phyloP scores from a whole-genome alignment of 78 protist species.

The Isochrysis galbana region DNA sequence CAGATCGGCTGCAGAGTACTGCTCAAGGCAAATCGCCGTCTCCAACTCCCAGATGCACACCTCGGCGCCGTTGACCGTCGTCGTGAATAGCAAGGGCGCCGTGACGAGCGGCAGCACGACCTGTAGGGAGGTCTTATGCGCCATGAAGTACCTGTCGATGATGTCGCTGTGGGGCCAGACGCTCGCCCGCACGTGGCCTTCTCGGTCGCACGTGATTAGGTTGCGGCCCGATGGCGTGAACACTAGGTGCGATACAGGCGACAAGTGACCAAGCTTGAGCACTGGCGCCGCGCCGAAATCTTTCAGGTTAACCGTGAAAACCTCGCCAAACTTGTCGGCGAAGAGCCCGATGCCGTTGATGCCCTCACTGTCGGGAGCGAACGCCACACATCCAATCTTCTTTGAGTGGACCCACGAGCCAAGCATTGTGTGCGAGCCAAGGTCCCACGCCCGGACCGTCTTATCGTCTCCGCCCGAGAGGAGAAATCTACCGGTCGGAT shows the following conservation, averaged over 20 bases:
- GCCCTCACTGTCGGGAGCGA: neutral
- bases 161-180: neutral
- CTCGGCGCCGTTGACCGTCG: neutral
- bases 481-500: neutral
- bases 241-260: neutral
- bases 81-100: neutral
- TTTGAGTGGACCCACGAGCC: neutral
- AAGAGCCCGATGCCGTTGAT: neutral
- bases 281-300: neutral
- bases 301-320: neutral
- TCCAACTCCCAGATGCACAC: neutral
- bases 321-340: neutral
- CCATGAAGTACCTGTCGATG: neutral
- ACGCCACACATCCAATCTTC: neutral
- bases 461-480: neutral
- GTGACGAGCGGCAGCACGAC: neutral
- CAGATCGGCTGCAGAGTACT: too few species aligned
- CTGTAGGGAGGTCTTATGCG: neutral
- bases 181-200: slow-evolving; percentile 9
- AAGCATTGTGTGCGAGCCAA: neutral
- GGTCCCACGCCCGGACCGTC: neutral
- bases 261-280: neutral
- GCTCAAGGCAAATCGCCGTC: too few species aligned
- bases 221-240: neutral
- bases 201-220: neutral